These are phyloP conservation scores for Populus hybrid DNA, from an alignment of 441 rosid genomes.

Conservation along the genomic window DNA sequence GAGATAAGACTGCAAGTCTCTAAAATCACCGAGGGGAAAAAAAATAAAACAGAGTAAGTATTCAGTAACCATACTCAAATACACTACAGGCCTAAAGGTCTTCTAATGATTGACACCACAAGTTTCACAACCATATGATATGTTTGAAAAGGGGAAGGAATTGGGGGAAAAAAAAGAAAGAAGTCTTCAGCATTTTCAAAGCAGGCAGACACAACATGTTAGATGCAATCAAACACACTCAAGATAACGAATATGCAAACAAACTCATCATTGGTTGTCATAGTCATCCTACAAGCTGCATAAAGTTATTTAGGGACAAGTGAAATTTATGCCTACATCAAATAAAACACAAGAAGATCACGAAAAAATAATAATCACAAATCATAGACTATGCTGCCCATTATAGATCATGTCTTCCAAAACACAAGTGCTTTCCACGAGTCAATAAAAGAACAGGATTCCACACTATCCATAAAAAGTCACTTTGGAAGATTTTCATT, in stretches of 20 bases:
- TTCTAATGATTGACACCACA: neutral
- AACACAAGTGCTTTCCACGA: neutral
- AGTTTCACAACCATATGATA: neutral
- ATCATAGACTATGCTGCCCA: neutral
- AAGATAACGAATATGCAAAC: neutral
- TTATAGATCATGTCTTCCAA: neutral
- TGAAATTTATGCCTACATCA: neutral
- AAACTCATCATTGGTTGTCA: neutral
- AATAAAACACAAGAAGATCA: neutral
- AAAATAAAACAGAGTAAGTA: neutral
- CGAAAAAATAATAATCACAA: neutral
- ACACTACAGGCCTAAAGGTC: neutral
- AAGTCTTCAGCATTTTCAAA: neutral
- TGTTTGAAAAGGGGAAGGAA: neutral
- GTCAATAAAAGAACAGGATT: neutral
- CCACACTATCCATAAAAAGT: neutral
- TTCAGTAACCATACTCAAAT: neutral
- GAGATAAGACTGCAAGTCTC: constrained; percentile 94
- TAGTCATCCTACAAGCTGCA: neutral
- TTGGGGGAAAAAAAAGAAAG: neutral
- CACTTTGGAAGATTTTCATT: neutral
- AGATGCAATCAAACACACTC: neutral
- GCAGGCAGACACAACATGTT: neutral
- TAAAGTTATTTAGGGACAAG: neutral
- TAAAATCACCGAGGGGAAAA: constrained; percentile 41